Conservation (phyloP, 345 rosid species). For the Stellera chamaejasme region DNA sequence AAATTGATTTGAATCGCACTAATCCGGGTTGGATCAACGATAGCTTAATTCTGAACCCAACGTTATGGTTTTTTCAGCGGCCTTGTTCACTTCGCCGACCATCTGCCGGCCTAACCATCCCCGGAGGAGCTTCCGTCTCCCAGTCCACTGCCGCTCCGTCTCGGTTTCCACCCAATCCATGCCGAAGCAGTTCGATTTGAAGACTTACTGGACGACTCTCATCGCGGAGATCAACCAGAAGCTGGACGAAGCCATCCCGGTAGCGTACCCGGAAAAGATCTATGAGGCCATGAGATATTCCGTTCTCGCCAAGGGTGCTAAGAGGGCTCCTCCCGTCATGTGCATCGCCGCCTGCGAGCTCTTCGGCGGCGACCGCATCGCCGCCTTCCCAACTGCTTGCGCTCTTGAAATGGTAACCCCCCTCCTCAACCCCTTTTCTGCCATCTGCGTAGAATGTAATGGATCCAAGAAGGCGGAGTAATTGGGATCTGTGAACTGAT, state of each 20-base stretch:
- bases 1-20: too few species aligned
- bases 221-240: conserved; percentile 58
- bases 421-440: not conserved
- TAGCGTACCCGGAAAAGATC: conserved; percentile 62
- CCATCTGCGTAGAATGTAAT: not conserved
- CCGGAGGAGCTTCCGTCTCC: conserved; percentile 1
- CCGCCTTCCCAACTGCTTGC: conserved; percentile 94
- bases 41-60: too few species aligned
- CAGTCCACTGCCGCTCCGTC: conserved; percentile 33
- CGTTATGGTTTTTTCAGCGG: conserved; percentile 30
- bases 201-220: conserved; percentile 67
- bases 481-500: too few species aligned
- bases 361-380: conserved; percentile 65
- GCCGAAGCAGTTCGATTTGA: conserved; percentile 56
- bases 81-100: conserved; percentile 18
- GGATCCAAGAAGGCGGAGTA: too few species aligned
- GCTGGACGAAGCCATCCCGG: conserved; percentile 67
- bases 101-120: conserved; percentile 18
- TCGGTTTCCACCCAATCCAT: conserved; percentile 21
- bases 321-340: conserved; percentile 94
- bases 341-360: conserved; percentile 91
- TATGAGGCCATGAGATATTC: conserved; percentile 97
- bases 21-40: too few species aligned
- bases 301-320: conserved; percentile 70
- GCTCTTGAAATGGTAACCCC: conserved; percentile 86